phyloP scores from a whole-genome alignment of 345 rosid species.

The Psidium friedrichsthalianum region DNA sequence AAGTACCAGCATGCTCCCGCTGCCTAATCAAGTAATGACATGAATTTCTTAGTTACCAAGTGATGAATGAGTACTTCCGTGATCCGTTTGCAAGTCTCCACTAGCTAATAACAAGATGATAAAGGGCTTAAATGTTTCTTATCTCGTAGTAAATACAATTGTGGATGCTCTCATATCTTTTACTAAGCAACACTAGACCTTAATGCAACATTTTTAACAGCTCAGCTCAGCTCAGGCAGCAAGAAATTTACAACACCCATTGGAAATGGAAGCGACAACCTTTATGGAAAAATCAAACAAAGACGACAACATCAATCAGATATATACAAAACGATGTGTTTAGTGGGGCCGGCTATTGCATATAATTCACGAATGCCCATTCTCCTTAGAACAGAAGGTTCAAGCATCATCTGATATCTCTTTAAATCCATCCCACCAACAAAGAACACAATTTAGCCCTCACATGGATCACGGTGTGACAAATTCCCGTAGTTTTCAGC shows the following conservation, averaged over 20 bases:
- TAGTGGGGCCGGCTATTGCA: not conserved
- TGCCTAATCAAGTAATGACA: conserved; percentile 27
- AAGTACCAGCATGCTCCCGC: conserved; percentile 99
- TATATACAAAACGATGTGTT: not conserved
- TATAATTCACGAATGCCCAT: not conserved
- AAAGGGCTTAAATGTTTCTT: not conserved
- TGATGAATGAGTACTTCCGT: not conserved
- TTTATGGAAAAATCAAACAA: not conserved
- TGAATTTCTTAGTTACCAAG: not conserved
- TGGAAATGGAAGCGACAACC: not conserved
- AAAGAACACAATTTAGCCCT: not conserved
- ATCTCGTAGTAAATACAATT: not conserved
- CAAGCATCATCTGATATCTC: not conserved
- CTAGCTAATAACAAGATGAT: not conserved
- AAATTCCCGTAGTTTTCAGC: not conserved
- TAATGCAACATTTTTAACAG: not conserved
- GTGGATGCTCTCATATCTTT: not conserved
- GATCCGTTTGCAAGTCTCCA: not conserved
- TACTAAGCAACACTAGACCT: not conserved
- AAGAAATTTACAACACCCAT: not conserved
- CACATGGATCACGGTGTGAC: conserved; percentile 2
- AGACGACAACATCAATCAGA: not conserved
- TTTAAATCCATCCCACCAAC: not conserved
- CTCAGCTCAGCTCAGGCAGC: not conserved
- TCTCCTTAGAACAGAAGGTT: not conserved